Evolutionary conservation across 768 basidiomycete genomes (phyloP), one percentile per base, ranked within the genome.

Genomic region (Candolleomyces aberdarensis): DNA sequence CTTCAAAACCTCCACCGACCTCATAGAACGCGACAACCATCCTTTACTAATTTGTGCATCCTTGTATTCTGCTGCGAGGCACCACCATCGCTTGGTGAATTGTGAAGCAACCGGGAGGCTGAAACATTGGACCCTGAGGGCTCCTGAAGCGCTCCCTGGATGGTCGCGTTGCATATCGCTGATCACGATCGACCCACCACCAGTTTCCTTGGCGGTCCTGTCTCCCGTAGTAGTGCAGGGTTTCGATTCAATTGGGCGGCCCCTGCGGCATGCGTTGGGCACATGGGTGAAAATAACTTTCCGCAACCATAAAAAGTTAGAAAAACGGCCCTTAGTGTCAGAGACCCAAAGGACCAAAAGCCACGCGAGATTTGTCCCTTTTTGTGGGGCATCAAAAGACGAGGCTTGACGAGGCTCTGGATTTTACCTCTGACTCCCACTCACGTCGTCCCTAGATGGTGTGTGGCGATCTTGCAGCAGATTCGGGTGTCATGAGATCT

Each of bases 371-470:
- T 14, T 31, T 14, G 13, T 19, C 14, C 14, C 29, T 51, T 31
- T 51, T 51, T 54, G 52, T 31, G 52, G 49, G 52, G 52, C 52
- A 54, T 54, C 52, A 54, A 39, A 50, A 51, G 8, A 46, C 19
- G 19, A 51, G 26, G 6, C 5, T 11, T 36, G 36, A 31, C n/a
- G 29, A 31, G 20, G 49, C 29, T 14, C 49, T 14, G 49, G 17
- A 31, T 8, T 22, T 51, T 31, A 3, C 29, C 29, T 51, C 49
- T 51, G 17, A 22, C 49, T 51, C 49, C 49, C 49, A 51, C 26
- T 51, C 20, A 51, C 19, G 44, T 46, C 44, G 44, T 36, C 36
- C 36, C 36, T 36, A 36, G 36, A 36, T 36, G 44, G 19, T 20
- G 44, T 43, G 13, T 17, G 44, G 19, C 44, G 49, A 22, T 51